Base-by-base conservation (phyloP, 768 basidiomycete species). In the Mycena pura region DNA sequence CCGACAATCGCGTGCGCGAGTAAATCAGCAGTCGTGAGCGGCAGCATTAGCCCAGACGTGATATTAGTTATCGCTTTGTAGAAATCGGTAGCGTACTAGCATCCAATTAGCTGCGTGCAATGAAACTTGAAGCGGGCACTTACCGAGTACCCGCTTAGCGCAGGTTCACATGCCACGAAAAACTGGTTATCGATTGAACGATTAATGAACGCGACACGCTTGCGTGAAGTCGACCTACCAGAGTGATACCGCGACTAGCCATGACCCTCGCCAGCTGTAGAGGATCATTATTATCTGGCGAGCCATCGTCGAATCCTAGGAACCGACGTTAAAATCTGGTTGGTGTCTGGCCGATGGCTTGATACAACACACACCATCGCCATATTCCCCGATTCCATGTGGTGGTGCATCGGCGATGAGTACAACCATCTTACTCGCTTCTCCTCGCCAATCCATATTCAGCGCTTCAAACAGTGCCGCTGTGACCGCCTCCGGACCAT, bases 151-250 rank as follows among this genome's bases (percentile, higher is more conserved):
- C 94, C 93, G 64, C 93, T 95, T 60, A 96, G 81, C 6, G 94
- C 95, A 57, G 96, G 96, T 75, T 99, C 96, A 77, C 96, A 99
- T 27, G 96, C 96, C n/a, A 99, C 96, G 73, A 97, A 95, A 78
- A 98, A 98, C 95, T 97, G 73, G 7, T 29, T 36, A 50, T 54
- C 44, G 60, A 47, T 61, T 22, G 64, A 51, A 24, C 22, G 60
- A 34, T 50, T 14, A 63, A 56, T n/a, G n/a, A n/a, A n/a, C n/a
- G n/a, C n/a, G 51, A 51, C 59, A 28, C 52, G n/a, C 61, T 31
- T 48, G 7, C 19, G 22, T 45, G 19, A 6, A 45, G 27, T 41
- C 56, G 28, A 76, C 89, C 71, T 72, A 94, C 96, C 62, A 98
- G 77, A 9, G 93, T 93, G 68, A 99, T 98, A 6, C 96, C 96